phyloP scores from a whole-genome alignment of 2,329 filamentous ascomycete genomes.

The Penicillium sp. region DNA sequence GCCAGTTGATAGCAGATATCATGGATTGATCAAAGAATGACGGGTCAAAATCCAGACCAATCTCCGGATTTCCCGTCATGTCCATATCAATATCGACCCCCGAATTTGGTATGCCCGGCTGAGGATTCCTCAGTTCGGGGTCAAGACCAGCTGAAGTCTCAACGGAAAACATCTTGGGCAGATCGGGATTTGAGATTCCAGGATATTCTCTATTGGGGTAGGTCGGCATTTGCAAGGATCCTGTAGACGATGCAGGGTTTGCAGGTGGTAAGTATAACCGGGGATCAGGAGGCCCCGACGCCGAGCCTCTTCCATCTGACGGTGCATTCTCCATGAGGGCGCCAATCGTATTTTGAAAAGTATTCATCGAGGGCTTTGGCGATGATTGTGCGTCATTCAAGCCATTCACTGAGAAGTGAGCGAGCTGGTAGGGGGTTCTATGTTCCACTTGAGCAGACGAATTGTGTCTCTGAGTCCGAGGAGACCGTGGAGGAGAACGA shows the following conservation, averaged over 20 bases:
- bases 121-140: constrained; percentile 8
- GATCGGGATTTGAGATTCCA: constrained; percentile 8
- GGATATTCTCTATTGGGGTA: constrained; percentile 10
- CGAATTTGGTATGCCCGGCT: constrained; percentile 8
- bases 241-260: constrained; percentile 5
- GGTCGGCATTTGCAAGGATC: constrained; percentile 5
- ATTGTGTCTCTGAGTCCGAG: neutral
- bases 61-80: constrained; percentile 15
- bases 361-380: neutral
- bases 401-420: constrained; percentile 8
- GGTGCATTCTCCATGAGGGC: neutral
- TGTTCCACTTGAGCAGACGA: neutral
- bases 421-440: constrained; percentile 2
- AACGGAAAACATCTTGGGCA: constrained; percentile 10
- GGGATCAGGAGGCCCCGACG: constrained; percentile 1
- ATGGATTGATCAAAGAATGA: constrained; percentile 28
- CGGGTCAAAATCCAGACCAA: constrained; percentile 25
- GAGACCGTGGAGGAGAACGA: constrained; percentile 5
- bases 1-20: constrained; percentile 39
- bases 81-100: constrained; percentile 21
- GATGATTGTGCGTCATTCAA: neutral
- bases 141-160: constrained; percentile 6
- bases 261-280: constrained; percentile 8
- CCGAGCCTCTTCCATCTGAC: neutral
- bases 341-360: neutral